A percentile compares a stretch with the other conserved stretches of the same genome.
Conservation (phyloP, 1,284 basidiomycete genomes). For the Moesziomyces parantarcticus region DNA sequence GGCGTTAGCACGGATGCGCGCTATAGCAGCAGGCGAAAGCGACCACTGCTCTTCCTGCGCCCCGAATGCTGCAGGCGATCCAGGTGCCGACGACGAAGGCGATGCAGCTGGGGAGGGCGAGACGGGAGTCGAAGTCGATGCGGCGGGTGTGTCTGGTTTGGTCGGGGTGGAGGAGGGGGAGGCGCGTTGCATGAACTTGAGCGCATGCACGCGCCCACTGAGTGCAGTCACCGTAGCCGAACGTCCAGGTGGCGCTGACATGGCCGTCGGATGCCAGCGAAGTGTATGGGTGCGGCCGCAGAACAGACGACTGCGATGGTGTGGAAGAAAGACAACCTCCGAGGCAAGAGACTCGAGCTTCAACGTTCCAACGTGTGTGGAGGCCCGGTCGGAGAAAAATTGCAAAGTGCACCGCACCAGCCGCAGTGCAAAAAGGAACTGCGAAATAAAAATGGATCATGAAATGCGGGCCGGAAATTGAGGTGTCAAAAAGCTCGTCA, state of each 20-base stretch:
- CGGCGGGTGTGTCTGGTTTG: not conserved
- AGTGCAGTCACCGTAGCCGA: constrained; percentile 43
- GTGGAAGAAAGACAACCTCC: not conserved
- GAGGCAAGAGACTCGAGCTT: no score
- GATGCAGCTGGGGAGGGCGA: constrained; percentile 8
- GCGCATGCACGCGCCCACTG: constrained; percentile 46
- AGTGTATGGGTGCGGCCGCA: not conserved
- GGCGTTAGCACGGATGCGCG: constrained; percentile 20
- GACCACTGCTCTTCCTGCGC: constrained; percentile 44
- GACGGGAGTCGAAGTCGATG: not conserved
- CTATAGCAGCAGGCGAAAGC: constrained; percentile 26
- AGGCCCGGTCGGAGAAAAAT: no score
- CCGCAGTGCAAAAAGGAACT: no score
- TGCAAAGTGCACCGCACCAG: no score
- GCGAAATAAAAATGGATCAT: not conserved
- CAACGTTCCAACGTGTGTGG: no score
- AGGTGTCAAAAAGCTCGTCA: not conserved
- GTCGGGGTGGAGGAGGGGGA: constrained; percentile 12
- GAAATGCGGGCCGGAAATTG: not conserved
- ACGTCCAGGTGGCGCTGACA: constrained; percentile 38
- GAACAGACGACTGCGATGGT: not conserved
- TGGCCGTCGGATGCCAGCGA: not conserved
- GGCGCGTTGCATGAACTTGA: constrained; percentile 54
- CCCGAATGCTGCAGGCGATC: constrained; percentile 8
- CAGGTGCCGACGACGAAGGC: constrained; percentile 1